phyloP scores from a whole-genome alignment of 176 grass and related monocot genomes.

The Aegilops tauschii region DNA sequence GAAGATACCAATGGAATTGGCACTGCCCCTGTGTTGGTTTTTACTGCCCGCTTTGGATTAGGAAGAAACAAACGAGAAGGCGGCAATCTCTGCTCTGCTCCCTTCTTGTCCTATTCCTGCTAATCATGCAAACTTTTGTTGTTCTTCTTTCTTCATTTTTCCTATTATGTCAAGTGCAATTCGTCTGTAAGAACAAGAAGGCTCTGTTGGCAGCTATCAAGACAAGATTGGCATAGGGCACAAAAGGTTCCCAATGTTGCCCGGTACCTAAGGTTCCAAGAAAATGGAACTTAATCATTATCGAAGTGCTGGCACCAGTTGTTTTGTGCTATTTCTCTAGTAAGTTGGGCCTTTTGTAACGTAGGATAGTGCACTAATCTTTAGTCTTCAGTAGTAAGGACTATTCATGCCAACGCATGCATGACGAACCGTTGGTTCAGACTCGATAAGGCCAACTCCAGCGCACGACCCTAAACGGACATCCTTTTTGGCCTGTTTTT shows the following conservation, averaged over 20 bases:
- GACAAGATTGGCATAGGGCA: background rate
- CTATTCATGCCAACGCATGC: no score
- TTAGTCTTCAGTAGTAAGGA: no score
- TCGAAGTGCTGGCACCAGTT: background rate
- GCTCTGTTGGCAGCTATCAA: background rate
- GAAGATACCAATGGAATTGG: background rate
- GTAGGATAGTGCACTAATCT: background rate
- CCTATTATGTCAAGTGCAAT: slow-evolving; percentile 3
- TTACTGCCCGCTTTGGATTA: no score
- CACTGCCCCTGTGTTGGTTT: no score
- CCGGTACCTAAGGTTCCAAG: background rate
- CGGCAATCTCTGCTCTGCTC: background rate
- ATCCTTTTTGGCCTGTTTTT: no score
- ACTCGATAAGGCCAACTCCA: no score
- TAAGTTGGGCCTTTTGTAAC: background rate
- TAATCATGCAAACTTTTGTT: slow-evolving; percentile 4
- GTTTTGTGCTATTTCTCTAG: background rate
- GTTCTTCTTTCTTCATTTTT: background rate
- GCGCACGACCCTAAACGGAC: no score
- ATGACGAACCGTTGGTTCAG: no score
- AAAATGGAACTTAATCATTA: background rate
- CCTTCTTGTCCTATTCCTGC: background rate
- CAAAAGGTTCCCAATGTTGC: background rate
- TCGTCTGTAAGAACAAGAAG: slow-evolving; percentile 14
- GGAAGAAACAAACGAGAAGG: slow-evolving; percentile 1